Base-by-base conservation (phyloP, 257 asterid species). In the Galeopsis tetrahit region DNA sequence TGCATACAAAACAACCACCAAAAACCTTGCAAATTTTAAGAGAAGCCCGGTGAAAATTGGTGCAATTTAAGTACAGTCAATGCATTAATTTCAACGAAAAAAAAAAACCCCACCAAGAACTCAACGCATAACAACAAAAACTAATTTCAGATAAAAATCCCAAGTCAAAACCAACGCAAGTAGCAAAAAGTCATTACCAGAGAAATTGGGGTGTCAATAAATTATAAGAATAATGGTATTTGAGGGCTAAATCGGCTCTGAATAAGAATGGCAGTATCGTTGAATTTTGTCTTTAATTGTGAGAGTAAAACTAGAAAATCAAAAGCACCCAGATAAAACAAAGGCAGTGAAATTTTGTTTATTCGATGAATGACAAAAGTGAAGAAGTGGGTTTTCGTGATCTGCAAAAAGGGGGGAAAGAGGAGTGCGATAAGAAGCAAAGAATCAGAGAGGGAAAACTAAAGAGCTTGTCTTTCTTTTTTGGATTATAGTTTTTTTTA, bases 371-470 rank as follows among this genome's bases (percentile, higher is more conserved):
- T 56, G 77, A 64, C 58, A 53, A 56, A 76, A 78, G 73, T 33
- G 31, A 65, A 61, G 53, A 10, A 35, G 35, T 8, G 39, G 49
- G 71, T 31, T 39, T 55, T 56, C 33, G 58, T 75, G 79, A 69
- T 70, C 73, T 64, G 79, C 63, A 43, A 51, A 75, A 70, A 70
- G 58, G 80, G 72, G 56, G 42, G 2, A 70, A 65, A 71, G 66
- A 60, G 44, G 36, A 31, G 51, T 43, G 73, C 62, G 76, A 33
- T 53, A 10, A 33, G 51, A 78, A 70, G 74, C 63, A 74, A 74
- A 69, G 79, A 69, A 74, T 79, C 79, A n/a, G 46, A 13, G 66
- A 64, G 68, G 75, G 82, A 78, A 57, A 61, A n/a, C n/a, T n/a
- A n/a, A n/a, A n/a, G n/a, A n/a, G n/a, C n/a, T n/a, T n/a, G n/a